Evolutionary conservation across 306 rosid species (phyloP).

Genomic region (Dalbergia cochinchinensis): DNA sequence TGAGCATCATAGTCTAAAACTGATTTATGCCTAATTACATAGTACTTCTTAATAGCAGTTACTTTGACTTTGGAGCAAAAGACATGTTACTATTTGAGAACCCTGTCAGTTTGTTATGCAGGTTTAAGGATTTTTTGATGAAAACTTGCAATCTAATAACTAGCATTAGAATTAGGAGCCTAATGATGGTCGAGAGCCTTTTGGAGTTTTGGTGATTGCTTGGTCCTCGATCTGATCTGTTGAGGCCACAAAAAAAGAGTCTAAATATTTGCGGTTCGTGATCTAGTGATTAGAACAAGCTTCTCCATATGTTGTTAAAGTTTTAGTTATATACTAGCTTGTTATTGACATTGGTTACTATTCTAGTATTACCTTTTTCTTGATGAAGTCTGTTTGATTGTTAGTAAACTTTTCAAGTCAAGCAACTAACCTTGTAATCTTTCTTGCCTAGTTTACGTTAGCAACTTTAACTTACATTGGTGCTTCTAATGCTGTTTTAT

Average conservation of each 20-base stretch:
- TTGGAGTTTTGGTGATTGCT: slow-evolving; percentile 20
- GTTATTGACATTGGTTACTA: slow-evolving; percentile 23
- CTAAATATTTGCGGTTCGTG: slow-evolving; percentile 1
- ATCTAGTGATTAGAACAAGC: slow-evolving; percentile 5
- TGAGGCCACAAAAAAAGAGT: background rate
- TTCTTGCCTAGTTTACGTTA: slow-evolving; percentile 9
- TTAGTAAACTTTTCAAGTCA: background rate
- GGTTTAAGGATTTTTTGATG: slow-evolving; percentile 7
- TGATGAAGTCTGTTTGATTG: slow-evolving; percentile 24
- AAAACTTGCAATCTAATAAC: slow-evolving; percentile 2
- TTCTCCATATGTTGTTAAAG: slow-evolving; percentile 9
- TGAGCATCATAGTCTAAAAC: background rate
- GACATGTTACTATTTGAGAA: background rate
- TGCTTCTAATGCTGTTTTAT: background rate
- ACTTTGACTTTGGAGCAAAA: slow-evolving; percentile 20
- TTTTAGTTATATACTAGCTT: background rate
- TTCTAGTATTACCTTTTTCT: slow-evolving; percentile 18
- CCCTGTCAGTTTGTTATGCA: slow-evolving; percentile 7
- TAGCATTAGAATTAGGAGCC: slow-evolving; percentile 30
- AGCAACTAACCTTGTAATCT: slow-evolving; percentile 17
- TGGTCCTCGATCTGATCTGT: background rate
- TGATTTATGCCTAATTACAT: background rate
- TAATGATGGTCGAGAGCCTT: slow-evolving; percentile 20
- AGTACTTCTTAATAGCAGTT: background rate
- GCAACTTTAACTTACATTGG: slow-evolving; percentile 17